Conservation (phyloP, 148 eudicot species). For the Simmondsia chinensis region DNA sequence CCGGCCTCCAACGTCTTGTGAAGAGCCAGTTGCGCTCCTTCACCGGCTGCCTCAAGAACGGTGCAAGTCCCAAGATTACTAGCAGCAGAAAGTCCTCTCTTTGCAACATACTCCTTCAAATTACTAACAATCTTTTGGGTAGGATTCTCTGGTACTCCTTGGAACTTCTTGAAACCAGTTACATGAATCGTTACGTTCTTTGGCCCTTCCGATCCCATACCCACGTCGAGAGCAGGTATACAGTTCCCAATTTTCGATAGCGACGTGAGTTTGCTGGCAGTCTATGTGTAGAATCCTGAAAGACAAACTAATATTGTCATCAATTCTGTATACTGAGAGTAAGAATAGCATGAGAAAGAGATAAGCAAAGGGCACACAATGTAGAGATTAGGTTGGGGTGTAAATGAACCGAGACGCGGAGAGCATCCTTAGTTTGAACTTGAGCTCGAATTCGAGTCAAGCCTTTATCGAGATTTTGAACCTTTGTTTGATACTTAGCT, state of each 20-base stretch:
- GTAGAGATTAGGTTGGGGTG: too few species aligned
- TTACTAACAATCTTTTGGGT: constrained; percentile 51
- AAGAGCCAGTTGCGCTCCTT: constrained; percentile 48
- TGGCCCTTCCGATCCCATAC: constrained; percentile 78
- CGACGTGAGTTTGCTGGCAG: too few species aligned
- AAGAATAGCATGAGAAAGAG: too few species aligned
- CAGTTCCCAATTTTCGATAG: constrained; percentile 24
- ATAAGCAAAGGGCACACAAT: too few species aligned
- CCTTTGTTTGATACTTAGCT: too few species aligned
- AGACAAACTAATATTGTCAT: too few species aligned
- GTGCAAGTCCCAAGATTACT: constrained; percentile 53
- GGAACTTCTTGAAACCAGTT: constrained; percentile 78
- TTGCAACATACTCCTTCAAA: constrained; percentile 32
- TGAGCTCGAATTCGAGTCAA: too few species aligned
- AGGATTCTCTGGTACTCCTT: constrained; percentile 63
- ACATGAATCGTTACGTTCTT: constrained; percentile 47
- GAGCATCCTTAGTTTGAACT: too few species aligned
- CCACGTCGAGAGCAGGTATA: constrained; percentile 4
- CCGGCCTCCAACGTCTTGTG: constrained; percentile 36
- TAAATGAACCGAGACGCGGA: too few species aligned
- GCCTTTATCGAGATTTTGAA: too few species aligned
- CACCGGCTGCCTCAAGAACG: constrained; percentile 70
- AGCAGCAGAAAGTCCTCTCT: constrained; percentile 35
- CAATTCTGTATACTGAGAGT: too few species aligned
- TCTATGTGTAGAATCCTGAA: too few species aligned